A percentile compares a stretch with the other conserved stretches of the same genome.
phyloP scores from a whole-genome alignment of 2,329 filamentous ascomycete species.

The Daldinia sp. region DNA sequence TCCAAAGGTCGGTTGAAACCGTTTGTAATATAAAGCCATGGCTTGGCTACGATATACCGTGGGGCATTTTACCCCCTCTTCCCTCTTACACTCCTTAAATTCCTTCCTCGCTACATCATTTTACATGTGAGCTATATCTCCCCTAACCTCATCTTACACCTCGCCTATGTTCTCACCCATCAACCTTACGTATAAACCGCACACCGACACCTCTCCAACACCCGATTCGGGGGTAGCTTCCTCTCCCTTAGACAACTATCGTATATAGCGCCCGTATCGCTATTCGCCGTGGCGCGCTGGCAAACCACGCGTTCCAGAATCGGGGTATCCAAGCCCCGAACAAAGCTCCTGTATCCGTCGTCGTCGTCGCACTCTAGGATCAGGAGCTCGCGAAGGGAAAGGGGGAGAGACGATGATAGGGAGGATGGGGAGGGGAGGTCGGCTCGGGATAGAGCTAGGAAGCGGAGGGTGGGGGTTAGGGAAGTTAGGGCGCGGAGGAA shows the following conservation, averaged over 20 bases:
- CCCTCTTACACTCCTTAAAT: neutral
- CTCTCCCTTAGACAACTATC: neutral
- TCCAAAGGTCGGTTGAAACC: too few species aligned
- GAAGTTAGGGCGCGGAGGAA: neutral
- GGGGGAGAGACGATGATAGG: neutral
- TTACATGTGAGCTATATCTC: neutral
- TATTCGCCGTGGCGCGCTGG: neutral
- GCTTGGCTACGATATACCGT: too few species aligned
- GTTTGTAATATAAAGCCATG: too few species aligned
- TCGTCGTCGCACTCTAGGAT: neutral
- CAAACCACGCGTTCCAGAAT: neutral
- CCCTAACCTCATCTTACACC: neutral
- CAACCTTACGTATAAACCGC: neutral
- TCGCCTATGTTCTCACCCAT: neutral
- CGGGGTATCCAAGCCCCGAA: neutral
- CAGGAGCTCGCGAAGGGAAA: slow-evolving; percentile 2
- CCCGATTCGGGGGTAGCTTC: neutral
- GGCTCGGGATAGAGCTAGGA: neutral
- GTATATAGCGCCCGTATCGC: neutral
- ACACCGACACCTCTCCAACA: neutral
- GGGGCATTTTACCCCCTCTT: too few species aligned
- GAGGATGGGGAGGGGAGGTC: neutral
- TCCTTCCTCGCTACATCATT: neutral
- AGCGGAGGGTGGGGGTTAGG: neutral
- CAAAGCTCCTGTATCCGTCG: neutral